A percentile compares a stretch with the other conserved stretches of the same genome.
These are phyloP conservation scores for Emergomyces orientalis DNA, from an alignment of 2,329 filamentous ascomycete genomes.

Conservation along the genomic window DNA sequence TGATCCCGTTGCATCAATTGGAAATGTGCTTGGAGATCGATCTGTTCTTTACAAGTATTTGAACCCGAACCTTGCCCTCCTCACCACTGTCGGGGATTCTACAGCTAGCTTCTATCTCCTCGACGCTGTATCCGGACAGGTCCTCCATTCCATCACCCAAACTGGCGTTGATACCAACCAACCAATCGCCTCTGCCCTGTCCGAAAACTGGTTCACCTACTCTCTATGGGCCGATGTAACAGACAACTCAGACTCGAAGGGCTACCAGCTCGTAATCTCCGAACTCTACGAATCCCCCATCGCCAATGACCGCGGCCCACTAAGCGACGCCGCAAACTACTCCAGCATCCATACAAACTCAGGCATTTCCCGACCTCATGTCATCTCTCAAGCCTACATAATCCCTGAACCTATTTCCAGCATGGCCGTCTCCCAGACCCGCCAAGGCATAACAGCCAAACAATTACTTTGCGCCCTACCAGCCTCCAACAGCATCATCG, in stretches of 20 bases:
- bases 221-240: slow-evolving; percentile 56
- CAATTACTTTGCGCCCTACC: slow-evolving; percentile 73
- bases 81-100: slow-evolving; percentile 57
- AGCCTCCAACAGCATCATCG: slow-evolving; percentile 62
- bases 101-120: slow-evolving; percentile 67
- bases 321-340: slow-evolving; percentile 60
- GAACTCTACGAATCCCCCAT: slow-evolving; percentile 83
- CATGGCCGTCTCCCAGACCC: slow-evolving; percentile 76
- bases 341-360: slow-evolving; percentile 65
- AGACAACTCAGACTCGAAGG: slow-evolving; percentile 52
- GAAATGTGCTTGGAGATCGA: slow-evolving; percentile 81
- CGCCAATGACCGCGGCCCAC: slow-evolving; percentile 73
- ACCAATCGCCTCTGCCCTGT: slow-evolving; percentile 65
- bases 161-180: slow-evolving; percentile 63
- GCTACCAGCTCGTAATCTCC: slow-evolving; percentile 74
- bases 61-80: slow-evolving; percentile 72
- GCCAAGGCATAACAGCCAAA: slow-evolving; percentile 80
- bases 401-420: slow-evolving; percentile 68
- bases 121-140: slow-evolving; percentile 73
- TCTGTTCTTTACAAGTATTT: slow-evolving; percentile 97
- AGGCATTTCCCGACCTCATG: slow-evolving; percentile 56
- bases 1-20: slow-evolving; percentile 89
- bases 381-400: slow-evolving; percentile 70
- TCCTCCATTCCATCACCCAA: slow-evolving; percentile 64
- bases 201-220: slow-evolving; percentile 94